These are phyloP conservation scores for Phaffia rhodozyma DNA, from an alignment of 1,284 basidiomycete genomes.

Conservation along the genomic window DNA sequence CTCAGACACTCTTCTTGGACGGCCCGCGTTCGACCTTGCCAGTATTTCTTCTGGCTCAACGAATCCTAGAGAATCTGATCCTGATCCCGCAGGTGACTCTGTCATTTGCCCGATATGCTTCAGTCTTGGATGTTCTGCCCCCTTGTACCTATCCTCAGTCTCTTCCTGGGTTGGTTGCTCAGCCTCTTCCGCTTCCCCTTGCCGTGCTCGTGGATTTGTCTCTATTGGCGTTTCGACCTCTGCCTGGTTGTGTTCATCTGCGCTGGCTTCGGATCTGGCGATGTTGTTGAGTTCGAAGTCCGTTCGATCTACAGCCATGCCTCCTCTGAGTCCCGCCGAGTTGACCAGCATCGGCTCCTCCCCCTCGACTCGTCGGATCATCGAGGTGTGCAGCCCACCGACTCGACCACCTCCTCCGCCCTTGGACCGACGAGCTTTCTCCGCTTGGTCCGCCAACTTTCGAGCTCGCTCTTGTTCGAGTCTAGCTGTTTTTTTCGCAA, in stretches of 20 bases:
- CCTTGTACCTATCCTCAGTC: too few relatives aligned
- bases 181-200: too few relatives aligned
- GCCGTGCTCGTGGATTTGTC: background rate
- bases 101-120: too few relatives aligned
- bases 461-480: constrained; percentile 8
- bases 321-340: constrained; percentile 51
- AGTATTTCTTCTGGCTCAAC: too few relatives aligned
- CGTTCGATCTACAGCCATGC: constrained; percentile 21
- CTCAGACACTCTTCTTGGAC: too few relatives aligned
- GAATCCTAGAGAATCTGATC: too few relatives aligned
- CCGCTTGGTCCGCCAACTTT: constrained; percentile 4
- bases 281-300: background rate
- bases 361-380: constrained; percentile 70
- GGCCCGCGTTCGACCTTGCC: too few relatives aligned
- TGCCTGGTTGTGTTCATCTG: constrained; percentile 4
- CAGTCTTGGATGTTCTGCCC: too few relatives aligned
- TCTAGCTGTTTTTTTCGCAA: background rate
- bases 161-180: too few relatives aligned
- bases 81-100: too few relatives aligned
- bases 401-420: constrained; percentile 26
- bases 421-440: background rate
- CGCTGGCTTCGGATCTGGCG: too few relatives aligned
- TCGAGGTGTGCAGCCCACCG: constrained; percentile 51
- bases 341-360: constrained; percentile 67
- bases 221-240: constrained; percentile 10